Base-by-base conservation (phyloP, 2,329 filamentous ascomycete genomes). In the Aspergillus awamori region DNA sequence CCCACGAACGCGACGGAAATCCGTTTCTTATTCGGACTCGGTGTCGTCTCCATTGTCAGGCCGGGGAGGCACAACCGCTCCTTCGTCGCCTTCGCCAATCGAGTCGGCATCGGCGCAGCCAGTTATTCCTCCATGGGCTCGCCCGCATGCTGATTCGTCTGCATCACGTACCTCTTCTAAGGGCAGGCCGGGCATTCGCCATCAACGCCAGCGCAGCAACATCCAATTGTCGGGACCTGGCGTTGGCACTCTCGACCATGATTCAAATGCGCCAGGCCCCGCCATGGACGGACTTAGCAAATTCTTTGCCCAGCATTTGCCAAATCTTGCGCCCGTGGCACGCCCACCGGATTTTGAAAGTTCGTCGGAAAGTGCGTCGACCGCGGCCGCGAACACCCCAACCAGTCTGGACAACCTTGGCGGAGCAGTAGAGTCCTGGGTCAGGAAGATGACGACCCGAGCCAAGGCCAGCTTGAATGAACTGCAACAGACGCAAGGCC, bases 1-100 rank as follows among this genome's bases (percentile, higher is more conserved):
- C 72, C 94, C 94, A 3, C 93, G 93, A 7, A 86, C 93, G 20
- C 84, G 93, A 72, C 92, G 93, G 87, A 95, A 95, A 88, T 95
- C 90, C 64, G 71, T 74, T 5, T 78, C 86, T 8, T 81, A 84
- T 68, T 87, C 87, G 1, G 84, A 85, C 56, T 90, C 90, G 2
- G 83, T 87, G 47, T 62, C 58, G 69, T 73, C 22, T 67, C 74
- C 45, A 65, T 73, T 59, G 61, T 72, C 63, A 58, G 70, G 58
- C 69, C 70, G 61, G 69, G 65, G 70, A 57, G 68, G 69, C 72
- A 30, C 79, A 66, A 67, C 63, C 22, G 67, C 65, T 26, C 68
- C 68, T 65, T 71, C 68, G 41, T 65, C 70, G 47, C 64, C 71
- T 52, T 67, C 67, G 20, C 70, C 71, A 10, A 65, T 69, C 13